Base-by-base conservation (phyloP, 164 flowering plant species). In the Vitis rupestris region DNA sequence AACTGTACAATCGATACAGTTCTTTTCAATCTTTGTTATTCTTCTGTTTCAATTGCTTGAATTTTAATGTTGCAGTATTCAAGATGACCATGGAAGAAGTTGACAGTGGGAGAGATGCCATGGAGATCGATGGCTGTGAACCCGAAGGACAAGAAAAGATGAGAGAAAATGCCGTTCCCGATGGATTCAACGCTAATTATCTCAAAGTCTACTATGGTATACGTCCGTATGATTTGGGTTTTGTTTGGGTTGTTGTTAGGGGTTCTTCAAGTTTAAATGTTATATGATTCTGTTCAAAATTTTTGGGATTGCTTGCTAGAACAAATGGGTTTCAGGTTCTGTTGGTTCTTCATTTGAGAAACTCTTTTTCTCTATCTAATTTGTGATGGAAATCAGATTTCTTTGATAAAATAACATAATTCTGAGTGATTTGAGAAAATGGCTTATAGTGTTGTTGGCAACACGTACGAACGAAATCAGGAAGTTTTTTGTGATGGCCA, bases 191-290 rank as follows among this genome's bases (percentile, higher is more conserved):
- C 63, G 64, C 81, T 12, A 71, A 85, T 68, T 88, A 90, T 74
- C 88, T 95, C 70, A 85, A 75, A 79, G 61, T 81, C 53, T 93
- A 93, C 64, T 95, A 94, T 53, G 90, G 98, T 92, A 85, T 71
- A 19, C 61, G 2, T 0, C 64, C 57, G 44, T 50, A 5, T 9
- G 17, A 37, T 17, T 59, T 57, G 23, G 19, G 12, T 49, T 47
- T 1, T 54, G 16, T 17, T 59, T 63, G 23, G 19, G 12, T 49
- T 47, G 4, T 54, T 30, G 55, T 49, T 2, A 53, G 4, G 12
- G 49, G 31, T 13, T 53, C 30, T 29, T 1, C 8, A 17, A 37
- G 19, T 49, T 11, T 16, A 5, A 3, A 48, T 12, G 9, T n/a
- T 17, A 55, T n/a, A 6, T 3, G 44, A 37, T 37, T 37, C 0